Evolutionary conservation across 495 filamentous ascomycete genomes (phyloP).

Genomic region (Usnea hakonensis): DNA sequence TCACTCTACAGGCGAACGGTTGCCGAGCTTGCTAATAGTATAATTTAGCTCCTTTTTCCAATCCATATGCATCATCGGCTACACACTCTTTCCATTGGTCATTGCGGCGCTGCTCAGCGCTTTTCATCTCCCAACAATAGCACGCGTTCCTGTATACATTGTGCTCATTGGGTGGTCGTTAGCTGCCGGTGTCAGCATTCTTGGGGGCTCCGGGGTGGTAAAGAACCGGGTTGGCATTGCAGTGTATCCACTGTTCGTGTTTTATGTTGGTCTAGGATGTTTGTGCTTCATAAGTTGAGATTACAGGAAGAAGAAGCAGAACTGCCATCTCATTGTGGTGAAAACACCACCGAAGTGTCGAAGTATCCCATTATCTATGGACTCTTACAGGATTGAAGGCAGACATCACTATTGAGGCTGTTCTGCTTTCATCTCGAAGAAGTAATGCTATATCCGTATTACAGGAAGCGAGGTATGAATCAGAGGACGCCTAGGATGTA

Average conservation of each 20-base stretch:
- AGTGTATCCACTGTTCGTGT: conserved; percentile 92
- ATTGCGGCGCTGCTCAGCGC: conserved; percentile 87
- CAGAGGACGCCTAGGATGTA: no score
- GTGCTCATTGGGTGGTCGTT: conserved; percentile 84
- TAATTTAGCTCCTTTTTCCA: conserved; percentile 83
- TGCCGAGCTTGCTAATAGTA: conserved; percentile 1
- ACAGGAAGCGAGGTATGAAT: no score
- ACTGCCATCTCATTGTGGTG: background rate
- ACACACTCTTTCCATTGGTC: conserved; percentile 97
- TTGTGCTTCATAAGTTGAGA: conserved; percentile 88
- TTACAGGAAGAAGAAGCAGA: background rate
- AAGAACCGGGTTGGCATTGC: conserved; percentile 91
- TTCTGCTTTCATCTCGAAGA: no score
- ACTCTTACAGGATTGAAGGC: no score
- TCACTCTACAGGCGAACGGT: conserved; percentile 14
- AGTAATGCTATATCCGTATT: no score
- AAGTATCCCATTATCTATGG: no score
- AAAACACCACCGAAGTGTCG: no score
- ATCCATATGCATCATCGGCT: conserved; percentile 94
- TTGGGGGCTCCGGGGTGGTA: conserved; percentile 89
- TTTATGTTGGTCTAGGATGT: conserved; percentile 87
- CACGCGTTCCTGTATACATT: conserved; percentile 81
- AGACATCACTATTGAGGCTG: no score
- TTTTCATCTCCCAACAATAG: conserved; percentile 63
- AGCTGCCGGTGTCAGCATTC: conserved; percentile 89